Evolutionary conservation across 2,329 filamentous ascomycete genomes (phyloP), one percentile per base, ranked within the genome.

Genomic region (Aspergillus neotritici): DNA sequence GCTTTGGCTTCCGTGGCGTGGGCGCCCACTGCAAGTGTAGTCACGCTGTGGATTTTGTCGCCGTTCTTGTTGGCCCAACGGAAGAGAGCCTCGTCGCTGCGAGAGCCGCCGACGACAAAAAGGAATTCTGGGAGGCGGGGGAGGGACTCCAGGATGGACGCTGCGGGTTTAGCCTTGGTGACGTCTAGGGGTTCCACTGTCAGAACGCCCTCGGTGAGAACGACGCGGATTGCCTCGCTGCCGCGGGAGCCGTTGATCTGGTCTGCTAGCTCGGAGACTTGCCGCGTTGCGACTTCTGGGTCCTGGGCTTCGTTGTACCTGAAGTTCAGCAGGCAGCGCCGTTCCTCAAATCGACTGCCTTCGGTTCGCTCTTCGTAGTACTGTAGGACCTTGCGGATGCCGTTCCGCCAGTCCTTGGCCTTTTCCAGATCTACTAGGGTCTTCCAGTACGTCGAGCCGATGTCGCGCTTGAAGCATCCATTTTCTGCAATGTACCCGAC

Each of bases 241-340:
- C 89, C 85, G 60, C 87, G 93, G 0, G 87, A 85, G 58, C 94
- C 89, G 62, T 95, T 96, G 73, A 96, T 91, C 58, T 95, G 90
- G 51, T 87, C 89, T 1, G 87, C 87, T 58, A 89, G 91, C 58
- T 96, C 91, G 29, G 84, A 85, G 0, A 88, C 89, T 56, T 89
- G 86, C n/a, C 87, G 82, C 47, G 79, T 75, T 1, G 90, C 89
- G 25, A 79, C 76, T 46, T 87, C 82, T 43, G 79, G 79, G 60
- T 95, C 87, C 34, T 86, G 80, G 1, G 86, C 83, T 42, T 82
- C 80, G 64, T 86, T 83, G 70, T 90, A 94, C 65, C 91, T 84
- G 72, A 95, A 94, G 41, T 91, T 80, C 31, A 95, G 72, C 37
- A 86, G 89, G 71, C 87, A 94, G 52, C 87, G 85, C 14, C 87